Base-by-base conservation (phyloP, 495 filamentous ascomycete genomes). In the Pseudotulostoma volvatum region DNA sequence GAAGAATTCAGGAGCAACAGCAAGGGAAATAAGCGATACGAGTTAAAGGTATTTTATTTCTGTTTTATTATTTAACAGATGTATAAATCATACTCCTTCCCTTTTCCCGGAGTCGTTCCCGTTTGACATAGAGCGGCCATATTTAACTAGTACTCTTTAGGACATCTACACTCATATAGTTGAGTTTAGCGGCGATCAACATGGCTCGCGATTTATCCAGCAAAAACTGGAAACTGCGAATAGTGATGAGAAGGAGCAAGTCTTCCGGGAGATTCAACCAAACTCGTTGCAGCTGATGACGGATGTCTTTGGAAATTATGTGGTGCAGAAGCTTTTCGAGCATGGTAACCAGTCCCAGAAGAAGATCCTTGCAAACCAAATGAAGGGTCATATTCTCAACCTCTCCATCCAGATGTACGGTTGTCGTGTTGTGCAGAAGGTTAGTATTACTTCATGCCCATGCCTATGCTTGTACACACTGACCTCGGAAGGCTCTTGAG, bases 291-390 rank as follows among this genome's bases (percentile, higher is more conserved):
- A 87, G 52, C 62, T 96, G 31, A 95, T 93, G 85, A 88, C 79
- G 8, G 92, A 96, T 52, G 79, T 95, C 9, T 96, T 94, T 52
- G 90, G 90, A 13, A 97, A 97, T 57, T 97, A 96, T 51, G 90
- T 97, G 25, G 90, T 96, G 16, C 90, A 97, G 50, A 96, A 95
- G 54, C 76, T 96, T 44, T 96, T 95, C 46, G 88, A 96, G 58
- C 85, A 96, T 50, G 92, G 92, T 20, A 93, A 86, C 44, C 88
- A 94, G 54, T 67, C 74, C 4, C 92, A 96, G 55, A 97, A 97
- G 60, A 85, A 80, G 55, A 67, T 79, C 2, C 54, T 97, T 31
- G 88, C 84, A 3, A 73, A 74, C 36, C 70, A 78, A 47, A 95
- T 97, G 86, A 83, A 82, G 49, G 76, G 76, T 0, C 81, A 86